Conservation (phyloP, 352 stramenopile species). For the Phytophthora uliginosa region DNA sequence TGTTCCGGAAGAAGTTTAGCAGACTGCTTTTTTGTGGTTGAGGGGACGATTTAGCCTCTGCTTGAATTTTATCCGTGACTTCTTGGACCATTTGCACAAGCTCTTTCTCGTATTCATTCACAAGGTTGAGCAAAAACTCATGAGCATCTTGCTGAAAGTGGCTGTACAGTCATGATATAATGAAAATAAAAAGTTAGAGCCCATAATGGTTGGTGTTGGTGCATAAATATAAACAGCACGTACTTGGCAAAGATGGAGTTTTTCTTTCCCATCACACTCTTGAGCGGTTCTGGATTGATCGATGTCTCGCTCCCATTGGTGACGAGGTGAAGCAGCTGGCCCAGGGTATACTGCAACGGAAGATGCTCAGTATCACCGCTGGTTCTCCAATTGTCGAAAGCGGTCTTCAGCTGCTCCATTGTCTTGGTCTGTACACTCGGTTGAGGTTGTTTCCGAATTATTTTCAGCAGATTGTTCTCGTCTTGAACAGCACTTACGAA, state of each 20-base stretch:
- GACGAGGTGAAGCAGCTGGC: constrained; percentile 69
- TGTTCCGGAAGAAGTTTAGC: constrained; percentile 72
- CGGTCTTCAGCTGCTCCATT: constrained; percentile 55
- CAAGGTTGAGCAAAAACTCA: constrained; percentile 87
- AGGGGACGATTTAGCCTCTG: constrained; percentile 30
- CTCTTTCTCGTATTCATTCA: constrained; percentile 90
- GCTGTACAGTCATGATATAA: constrained; percentile 33
- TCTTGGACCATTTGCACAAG: constrained; percentile 60
- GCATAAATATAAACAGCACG: constrained; percentile 23
- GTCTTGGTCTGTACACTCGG: constrained; percentile 38
- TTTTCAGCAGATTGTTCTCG: constrained; percentile 63
- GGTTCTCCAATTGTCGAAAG: constrained; percentile 59
- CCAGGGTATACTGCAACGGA: constrained; percentile 64
- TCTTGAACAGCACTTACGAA: constrained; percentile 66
- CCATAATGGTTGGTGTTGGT: background rate
- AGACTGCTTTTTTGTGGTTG: constrained; percentile 55
- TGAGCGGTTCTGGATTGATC: constrained; percentile 86
- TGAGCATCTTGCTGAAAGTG: constrained; percentile 90
- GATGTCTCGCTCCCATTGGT: constrained; percentile 67
- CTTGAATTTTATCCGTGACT: constrained; percentile 43
- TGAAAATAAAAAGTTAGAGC: constrained; percentile 20
- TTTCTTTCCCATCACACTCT: constrained; percentile 80
- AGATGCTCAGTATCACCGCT: constrained; percentile 64
- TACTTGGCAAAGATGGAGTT: constrained; percentile 89
- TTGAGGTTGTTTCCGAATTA: constrained; percentile 67